Base-by-base conservation (phyloP, 2,329 filamentous ascomycete genomes). In the Phoma sp. region DNA sequence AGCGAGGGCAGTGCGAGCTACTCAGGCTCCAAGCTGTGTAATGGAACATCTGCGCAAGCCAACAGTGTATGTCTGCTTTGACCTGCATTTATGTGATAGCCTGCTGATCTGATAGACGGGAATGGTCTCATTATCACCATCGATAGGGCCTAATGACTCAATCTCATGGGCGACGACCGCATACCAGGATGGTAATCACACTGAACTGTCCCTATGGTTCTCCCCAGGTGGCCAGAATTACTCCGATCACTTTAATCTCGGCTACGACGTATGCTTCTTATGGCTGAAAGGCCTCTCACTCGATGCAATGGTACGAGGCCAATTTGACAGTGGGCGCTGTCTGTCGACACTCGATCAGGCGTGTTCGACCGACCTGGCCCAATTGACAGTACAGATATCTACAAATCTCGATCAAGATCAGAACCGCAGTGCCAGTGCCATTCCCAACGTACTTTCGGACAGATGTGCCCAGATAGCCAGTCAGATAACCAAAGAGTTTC, bases 251-350 rank as follows among this genome's bases (percentile, higher is more conserved):
- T 22, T 24, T 8, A 22, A 44, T n/a, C 41, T 35, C 14, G 29
- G 41, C 3, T 44, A 44, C 22, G 41, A 44, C 30, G 18, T 44
- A 24, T 44, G 41, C 18, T 44, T 32, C 29, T n/a, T 44, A 27
- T 44, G 41, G 41, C 10, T 44, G 9, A 22, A 33, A 4, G 41
- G 41, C 41, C 22, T 44, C n/a, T 23, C 29, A 18, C 22, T 44
- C 6, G 23, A 11, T 14, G 22, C 29, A 25, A 24, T 44, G n/a
- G 14, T 23, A 10, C 18, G 10, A 7, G 41, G 41, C 0, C 41
- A 44, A 18, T 44, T 29, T 44, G 41, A 44, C 29, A 44, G 29
- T 10, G 41, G 41, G n/a, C 27, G 29, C 30, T 44, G 41, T 22
- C 11, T 35, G 9, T 29, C 18, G 14, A 44, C 29, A 13, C 41